Conservation (phyloP, 106 monocot genomes). For the Acorus gramineus region DNA sequence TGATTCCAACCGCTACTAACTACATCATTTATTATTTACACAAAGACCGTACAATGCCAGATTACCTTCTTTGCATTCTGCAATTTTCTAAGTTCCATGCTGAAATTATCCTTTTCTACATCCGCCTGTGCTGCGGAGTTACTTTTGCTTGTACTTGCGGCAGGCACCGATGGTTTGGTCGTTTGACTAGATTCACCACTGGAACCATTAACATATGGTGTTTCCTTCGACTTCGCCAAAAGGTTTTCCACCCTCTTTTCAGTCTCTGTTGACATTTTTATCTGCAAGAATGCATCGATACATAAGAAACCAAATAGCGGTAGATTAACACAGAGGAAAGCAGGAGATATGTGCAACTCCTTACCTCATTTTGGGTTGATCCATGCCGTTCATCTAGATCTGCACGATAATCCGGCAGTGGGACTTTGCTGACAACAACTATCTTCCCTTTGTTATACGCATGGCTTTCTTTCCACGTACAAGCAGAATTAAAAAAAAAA, state of each 20-base stretch:
- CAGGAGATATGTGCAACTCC: neutral
- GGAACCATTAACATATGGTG: conserved; percentile 11
- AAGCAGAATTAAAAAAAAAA: conserved; percentile 14
- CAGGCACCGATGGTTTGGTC: conserved; percentile 12
- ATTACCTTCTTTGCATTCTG: conserved; percentile 75
- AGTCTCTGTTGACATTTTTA: conserved; percentile 84
- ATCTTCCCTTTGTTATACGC: conserved; percentile 90
- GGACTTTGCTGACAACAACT: conserved; percentile 89
- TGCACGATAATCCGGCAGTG: conserved; percentile 90
- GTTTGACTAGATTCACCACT: conserved; percentile 30
- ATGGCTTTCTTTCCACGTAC: conserved; percentile 68
- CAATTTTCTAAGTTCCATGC: conserved; percentile 54
- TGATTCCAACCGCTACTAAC: neutral
- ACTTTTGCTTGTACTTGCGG: conserved; percentile 7
- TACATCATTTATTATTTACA: neutral
- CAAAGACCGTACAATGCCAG: neutral
- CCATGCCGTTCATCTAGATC: conserved; percentile 98
- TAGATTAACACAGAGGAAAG: neutral
- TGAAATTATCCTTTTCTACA: conserved; percentile 41
- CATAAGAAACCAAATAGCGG: neutral
- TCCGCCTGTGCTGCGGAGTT: conserved; percentile 16
- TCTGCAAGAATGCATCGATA: conserved; percentile 26
- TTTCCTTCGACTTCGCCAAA: conserved; percentile 47
- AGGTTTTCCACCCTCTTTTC: conserved; percentile 76
- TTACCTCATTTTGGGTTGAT: conserved; percentile 92